Base-by-base conservation (phyloP, 1,284 basidiomycete genomes). In the Cerrena zonata region DNA sequence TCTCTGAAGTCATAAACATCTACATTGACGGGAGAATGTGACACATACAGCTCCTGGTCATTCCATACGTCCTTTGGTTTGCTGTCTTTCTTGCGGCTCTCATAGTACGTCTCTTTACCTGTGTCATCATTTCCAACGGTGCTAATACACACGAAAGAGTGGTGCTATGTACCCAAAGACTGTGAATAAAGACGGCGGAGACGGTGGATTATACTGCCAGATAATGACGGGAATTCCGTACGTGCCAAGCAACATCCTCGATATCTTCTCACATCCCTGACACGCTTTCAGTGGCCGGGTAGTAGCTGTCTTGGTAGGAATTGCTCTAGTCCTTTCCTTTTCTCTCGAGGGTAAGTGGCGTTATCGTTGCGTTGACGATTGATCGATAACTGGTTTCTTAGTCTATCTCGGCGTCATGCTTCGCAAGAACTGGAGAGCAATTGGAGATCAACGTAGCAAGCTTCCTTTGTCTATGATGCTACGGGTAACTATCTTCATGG, bases 381-480 rank as follows among this genome's bases (percentile, higher is more conserved):
- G n/a, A n/a, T n/a, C n/a, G n/a, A 15, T 26, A 19, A 13, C 22
- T 3, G 0, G 18, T 3, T 36, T 30, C 42, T 5, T 50, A 53
- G 56, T 58, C 26, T 56, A 58, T 43, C 55, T 40, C 12, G 34
- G 45, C 18, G 42, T 57, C 19, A 34, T 15, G 30, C 49, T 60
- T 12, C 55, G 51, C 52, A 51, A 41, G 48, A 56, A 58, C 52
- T 58, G 58, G 58, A 53, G 56, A 22, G 58, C 57, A n/a, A 52
- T 57, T 13, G 51, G 50, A 30, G 53, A 56, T 43, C 49, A 47
- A 15, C 53, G 53, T 3, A 54, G 55, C 10, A 48, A 55, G 49
- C 51, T 58, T 42, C 53, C 56, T 44, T 47, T 60, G 50, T 56
- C 55, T 52, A 55, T 60, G 45, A 52, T 60, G 34, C 30, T 57